Base-by-base conservation (phyloP, 2,329 filamentous ascomycete species). In the Pseudogymnoascus sp. region DNA sequence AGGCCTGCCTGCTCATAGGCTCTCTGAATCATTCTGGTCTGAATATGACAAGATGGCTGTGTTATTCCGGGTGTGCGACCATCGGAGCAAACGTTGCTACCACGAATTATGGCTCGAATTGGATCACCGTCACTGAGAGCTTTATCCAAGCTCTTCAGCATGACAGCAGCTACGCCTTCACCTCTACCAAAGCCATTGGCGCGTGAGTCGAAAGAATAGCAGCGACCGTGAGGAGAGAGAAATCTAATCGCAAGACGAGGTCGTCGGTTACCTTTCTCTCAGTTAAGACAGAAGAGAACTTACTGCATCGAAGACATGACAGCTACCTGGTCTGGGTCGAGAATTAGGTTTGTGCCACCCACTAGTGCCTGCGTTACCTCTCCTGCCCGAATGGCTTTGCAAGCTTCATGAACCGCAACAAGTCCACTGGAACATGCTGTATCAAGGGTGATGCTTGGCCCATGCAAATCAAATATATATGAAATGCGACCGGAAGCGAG, bases 321-420 rank as follows among this genome's bases (percentile, higher is more conserved):
- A 69, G 15, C 68, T 62, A 66, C 68, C 33, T 54, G 33, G 24
- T 44, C 65, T 4, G 65, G 64, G 21, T 67, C 44, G 9, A 69
- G 35, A 15, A 66, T 69, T 24, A 68, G 35, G 33, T 66, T 60
- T 4, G 13, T 15, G n/a, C 62, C 58, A 1, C 36, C 57, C 17
- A 61, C 59, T 2, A 65, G 24, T 13, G 44, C 69, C 40, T 68
- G 66, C 4, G 65, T 63, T 6, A 68, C 68, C 17, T 73, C 71
- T 9, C 70, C 66, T 13, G 60, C 63, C 8, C 68, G 65, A 10
- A 76, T 59, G 11, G 66, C 66, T 44, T 72, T 69, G 44, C 77
- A 77, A 1, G 79, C 81, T 41, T 80, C 71, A 66, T 84, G 79
- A 3, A 84, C 71, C 0, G 79, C 78, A 2, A 82, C 77, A 11